Conservation (phyloP, 169 alveolate species). For the Eimeria brunetti region DNA sequence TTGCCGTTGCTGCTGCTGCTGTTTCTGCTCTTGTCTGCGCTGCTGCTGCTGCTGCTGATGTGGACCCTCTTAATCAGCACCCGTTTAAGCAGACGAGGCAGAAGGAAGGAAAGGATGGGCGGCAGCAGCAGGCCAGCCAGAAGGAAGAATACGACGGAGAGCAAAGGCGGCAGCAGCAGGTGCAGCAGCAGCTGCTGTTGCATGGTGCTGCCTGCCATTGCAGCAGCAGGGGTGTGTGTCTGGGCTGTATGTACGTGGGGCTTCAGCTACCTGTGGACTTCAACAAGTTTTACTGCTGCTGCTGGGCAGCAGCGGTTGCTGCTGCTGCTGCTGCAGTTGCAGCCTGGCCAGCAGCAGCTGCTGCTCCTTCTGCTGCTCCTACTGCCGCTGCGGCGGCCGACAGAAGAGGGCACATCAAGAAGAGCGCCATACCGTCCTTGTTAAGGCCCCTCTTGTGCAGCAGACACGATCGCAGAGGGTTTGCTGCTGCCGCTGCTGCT, state of each 20-base stretch:
- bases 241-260: neutral
- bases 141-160: neutral
- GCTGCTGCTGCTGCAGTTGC: slow-evolving; percentile 26
- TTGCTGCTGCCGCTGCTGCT: slow-evolving; percentile 50
- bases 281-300: neutral
- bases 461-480: slow-evolving; percentile 17
- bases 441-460: neutral
- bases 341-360: neutral
- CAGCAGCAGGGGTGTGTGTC: slow-evolving; percentile 24
- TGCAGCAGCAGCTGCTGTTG: slow-evolving; percentile 75
- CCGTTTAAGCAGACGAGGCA: slow-evolving; percentile 53
- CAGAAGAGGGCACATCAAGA: neutral
- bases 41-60: slow-evolving; percentile 13
- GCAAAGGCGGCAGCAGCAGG: slow-evolving; percentile 66
- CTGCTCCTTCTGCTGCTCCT: slow-evolving; percentile 16
- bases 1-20: slow-evolving; percentile 17
- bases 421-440: slow-evolving; percentile 33
- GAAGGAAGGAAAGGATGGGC: slow-evolving; percentile 55
- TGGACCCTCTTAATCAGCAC: slow-evolving; percentile 4
- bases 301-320: neutral
- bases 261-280: neutral
- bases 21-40: neutral
- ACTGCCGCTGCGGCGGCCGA: slow-evolving; percentile 56
- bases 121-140: slow-evolving; percentile 66
- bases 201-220: slow-evolving; percentile 52